These are phyloP conservation scores for Achaetomiella virescens DNA, from an alignment of 495 filamentous ascomycete genomes.

Conservation along the genomic window DNA sequence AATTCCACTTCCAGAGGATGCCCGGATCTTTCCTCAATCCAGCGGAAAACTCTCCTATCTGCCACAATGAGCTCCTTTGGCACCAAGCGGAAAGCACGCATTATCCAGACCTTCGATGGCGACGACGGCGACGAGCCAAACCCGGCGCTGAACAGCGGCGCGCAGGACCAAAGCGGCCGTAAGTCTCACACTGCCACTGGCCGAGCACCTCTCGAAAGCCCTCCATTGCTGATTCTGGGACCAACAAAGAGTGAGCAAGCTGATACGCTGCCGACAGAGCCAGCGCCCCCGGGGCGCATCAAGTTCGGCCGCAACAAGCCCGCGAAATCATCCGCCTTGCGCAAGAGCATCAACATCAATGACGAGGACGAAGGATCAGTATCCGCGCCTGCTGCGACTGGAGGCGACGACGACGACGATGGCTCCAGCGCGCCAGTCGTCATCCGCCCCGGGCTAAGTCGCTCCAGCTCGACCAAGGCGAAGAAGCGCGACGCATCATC, in stretches of 20 bases:
- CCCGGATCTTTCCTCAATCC: not conserved
- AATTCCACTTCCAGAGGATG: not conserved
- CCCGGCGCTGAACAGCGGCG: constrained; percentile 24
- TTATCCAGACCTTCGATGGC: constrained; percentile 64
- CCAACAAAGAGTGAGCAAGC: constrained; percentile 29
- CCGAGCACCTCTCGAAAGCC: constrained; percentile 8
- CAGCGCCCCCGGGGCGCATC: constrained; percentile 31
- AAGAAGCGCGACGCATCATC: constrained; percentile 63
- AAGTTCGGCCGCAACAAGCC: constrained; percentile 41
- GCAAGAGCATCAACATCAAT: constrained; percentile 45
- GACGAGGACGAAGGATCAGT: constrained; percentile 22
- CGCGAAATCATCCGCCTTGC: constrained; percentile 44
- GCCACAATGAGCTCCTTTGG: constrained; percentile 55
- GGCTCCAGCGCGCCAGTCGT: constrained; percentile 33
- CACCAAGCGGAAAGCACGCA: constrained; percentile 65
- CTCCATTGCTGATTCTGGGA: constrained; percentile 26
- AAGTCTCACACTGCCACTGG: constrained; percentile 13
- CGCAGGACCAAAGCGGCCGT: constrained; percentile 32
- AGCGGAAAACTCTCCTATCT: not conserved
- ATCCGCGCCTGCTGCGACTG: constrained; percentile 21
- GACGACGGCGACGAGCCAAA: constrained; percentile 36
- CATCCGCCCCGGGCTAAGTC: constrained; percentile 31
- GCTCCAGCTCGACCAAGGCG: constrained; percentile 34
- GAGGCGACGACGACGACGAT: constrained; percentile 34
- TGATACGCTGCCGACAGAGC: constrained; percentile 31